Conservation (phyloP, 371 early-diverging fungal genomes). For the Syncephalastrum sp. region DNA sequence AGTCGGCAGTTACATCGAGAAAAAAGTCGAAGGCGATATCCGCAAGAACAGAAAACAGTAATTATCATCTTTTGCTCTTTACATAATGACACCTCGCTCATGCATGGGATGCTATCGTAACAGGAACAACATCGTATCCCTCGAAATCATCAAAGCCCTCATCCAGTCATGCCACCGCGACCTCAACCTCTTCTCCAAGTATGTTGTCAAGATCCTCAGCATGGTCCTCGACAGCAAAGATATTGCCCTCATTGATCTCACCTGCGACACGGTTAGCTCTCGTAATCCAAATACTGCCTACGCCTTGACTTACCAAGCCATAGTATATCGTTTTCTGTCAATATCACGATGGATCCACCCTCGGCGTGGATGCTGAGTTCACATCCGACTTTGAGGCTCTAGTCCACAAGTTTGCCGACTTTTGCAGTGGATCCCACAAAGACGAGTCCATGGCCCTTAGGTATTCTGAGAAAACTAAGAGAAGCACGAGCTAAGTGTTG, state of each 20-base stretch:
- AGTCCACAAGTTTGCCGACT: constrained; percentile 57
- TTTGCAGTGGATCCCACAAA: constrained; percentile 37
- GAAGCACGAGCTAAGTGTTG: not conserved
- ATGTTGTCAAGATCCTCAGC: constrained; percentile 56
- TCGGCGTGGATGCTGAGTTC: constrained; percentile 66
- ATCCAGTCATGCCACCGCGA: constrained; percentile 73
- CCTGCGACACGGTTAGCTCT: constrained; percentile 53
- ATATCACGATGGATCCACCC: constrained; percentile 67
- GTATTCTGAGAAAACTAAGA: constrained; percentile 8
- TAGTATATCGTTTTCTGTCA: constrained; percentile 71
- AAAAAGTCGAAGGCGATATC: constrained; percentile 69
- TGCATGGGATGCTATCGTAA: not conserved
- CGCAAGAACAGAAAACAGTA: constrained; percentile 63
- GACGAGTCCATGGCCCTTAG: constrained; percentile 23
- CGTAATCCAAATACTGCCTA: not conserved
- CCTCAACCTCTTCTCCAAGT: constrained; percentile 81
- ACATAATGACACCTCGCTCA: too few species aligned
- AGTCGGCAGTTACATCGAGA: constrained; percentile 84
- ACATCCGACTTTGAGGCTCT: constrained; percentile 47
- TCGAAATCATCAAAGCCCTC: constrained; percentile 74
- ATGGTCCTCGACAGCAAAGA: constrained; percentile 51
- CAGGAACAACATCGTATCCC: constrained; percentile 50
- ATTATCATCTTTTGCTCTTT: constrained; percentile 14
- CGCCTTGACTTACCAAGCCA: not conserved
- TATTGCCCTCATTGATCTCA: constrained; percentile 48